A percentile compares a stretch with the other conserved stretches of the same genome.
phyloP scores from a whole-genome alignment of 2,329 filamentous ascomycete species.

The Fusarium sp. region DNA sequence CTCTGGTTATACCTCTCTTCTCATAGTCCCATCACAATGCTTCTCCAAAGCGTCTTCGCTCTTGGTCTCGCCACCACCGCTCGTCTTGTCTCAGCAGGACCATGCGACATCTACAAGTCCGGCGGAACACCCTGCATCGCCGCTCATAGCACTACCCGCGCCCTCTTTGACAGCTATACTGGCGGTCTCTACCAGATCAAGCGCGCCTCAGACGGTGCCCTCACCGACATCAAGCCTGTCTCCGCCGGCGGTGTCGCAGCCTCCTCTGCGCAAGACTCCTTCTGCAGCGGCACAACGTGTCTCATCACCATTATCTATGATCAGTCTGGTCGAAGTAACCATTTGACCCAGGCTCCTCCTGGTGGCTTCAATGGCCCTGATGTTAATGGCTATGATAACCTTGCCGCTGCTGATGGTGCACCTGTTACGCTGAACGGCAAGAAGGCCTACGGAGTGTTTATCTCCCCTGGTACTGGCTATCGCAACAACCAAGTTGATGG shows the following conservation, averaged over 20 bases:
- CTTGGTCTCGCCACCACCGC: not conserved
- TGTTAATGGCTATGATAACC: conserved; percentile 9
- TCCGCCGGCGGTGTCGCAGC: conserved; percentile 70
- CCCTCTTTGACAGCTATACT: not conserved
- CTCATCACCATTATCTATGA: conserved; percentile 72
- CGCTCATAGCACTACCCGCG: conserved; percentile 16
- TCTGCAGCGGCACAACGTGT: conserved; percentile 68
- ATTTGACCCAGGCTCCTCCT: conserved; percentile 67
- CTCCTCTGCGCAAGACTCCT: conserved; percentile 65
- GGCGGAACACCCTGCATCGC: conserved; percentile 22
- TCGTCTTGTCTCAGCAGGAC: conserved; percentile 7
- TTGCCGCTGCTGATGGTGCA: conserved; percentile 18
- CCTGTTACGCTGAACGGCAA: conserved; percentile 21
- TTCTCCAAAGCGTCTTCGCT: conserved; percentile 6
- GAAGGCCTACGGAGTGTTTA: conserved; percentile 22
- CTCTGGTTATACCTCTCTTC: fast-evolving
- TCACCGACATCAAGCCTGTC: not conserved
- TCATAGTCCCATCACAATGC: not conserved
- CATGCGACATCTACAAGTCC: conserved; percentile 17
- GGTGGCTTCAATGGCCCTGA: conserved; percentile 53
- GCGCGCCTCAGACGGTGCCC: conserved; percentile 15
- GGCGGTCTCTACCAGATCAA: conserved; percentile 21
- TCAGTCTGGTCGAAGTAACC: conserved; percentile 68
- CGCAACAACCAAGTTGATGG: conserved; percentile 10
- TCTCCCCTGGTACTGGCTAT: conserved; percentile 19